Evolutionary conservation across 805 yeast species (phyloP).

Genomic region (Wickerhamomyces alni): DNA sequence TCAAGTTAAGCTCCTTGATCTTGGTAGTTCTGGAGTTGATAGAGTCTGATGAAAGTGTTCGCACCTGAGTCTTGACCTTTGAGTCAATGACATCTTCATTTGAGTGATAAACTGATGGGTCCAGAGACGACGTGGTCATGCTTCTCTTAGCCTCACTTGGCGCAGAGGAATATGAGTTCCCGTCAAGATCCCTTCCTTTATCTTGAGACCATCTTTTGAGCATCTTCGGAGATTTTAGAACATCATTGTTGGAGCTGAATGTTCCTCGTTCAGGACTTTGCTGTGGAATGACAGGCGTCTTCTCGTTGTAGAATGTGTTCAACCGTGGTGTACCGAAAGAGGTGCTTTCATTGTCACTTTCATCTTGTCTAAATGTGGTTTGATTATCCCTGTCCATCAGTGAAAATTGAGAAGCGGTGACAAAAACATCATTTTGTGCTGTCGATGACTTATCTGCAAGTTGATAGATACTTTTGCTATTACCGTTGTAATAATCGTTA

Average conservation of each 20-base stretch:
- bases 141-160: too few relatives aligned
- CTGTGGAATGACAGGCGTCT: not conserved
- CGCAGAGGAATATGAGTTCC: too few relatives aligned
- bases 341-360: not conserved
- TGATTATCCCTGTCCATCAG: constrained; percentile 9
- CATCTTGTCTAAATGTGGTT: not conserved
- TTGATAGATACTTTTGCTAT: constrained; percentile 12
- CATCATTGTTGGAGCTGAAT: not conserved
- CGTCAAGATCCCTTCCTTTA: too few relatives aligned
- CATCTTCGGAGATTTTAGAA: constrained; percentile 17
- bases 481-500: constrained; percentile 5
- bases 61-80: too few relatives aligned
- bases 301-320: not conserved
- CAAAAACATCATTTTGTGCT: constrained; percentile 28
- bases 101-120: too few relatives aligned
- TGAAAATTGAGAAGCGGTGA: constrained; percentile 34
- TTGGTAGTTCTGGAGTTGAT: not conserved
- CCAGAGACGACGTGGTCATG: too few relatives aligned
- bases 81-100: too few relatives aligned
- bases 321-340: too few relatives aligned
- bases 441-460: constrained; percentile 8
- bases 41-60: not conserved
- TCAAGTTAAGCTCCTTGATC: constrained; percentile 25
- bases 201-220: constrained; percentile 18
- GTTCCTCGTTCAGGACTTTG: not conserved